A percentile compares a stretch with the other conserved stretches of the same genome.
Evolutionary conservation across 2,329 filamentous ascomycete species (phyloP).

Genomic region (Fusarium incarnatum): DNA sequence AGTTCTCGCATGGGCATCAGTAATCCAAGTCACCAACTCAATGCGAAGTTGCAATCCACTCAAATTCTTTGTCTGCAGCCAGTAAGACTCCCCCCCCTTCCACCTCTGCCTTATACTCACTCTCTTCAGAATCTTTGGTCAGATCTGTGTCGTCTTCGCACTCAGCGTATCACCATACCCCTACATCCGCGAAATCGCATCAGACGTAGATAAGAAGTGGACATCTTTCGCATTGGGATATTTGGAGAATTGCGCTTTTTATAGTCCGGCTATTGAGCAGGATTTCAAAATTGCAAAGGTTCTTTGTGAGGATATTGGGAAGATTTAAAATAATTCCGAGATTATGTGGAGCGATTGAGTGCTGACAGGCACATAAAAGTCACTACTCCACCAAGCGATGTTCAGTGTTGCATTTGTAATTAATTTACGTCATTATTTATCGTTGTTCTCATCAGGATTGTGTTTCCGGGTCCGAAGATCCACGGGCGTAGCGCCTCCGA

Average conservation of each 20-base stretch:
- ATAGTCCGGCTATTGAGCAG: constrained; percentile 23
- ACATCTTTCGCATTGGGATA: constrained; percentile 13
- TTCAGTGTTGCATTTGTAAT: neutral
- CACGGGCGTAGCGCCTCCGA: neutral
- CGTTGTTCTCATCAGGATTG: neutral
- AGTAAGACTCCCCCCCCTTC: neutral
- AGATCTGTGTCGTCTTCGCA: constrained; percentile 30
- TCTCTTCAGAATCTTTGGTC: constrained; percentile 9
- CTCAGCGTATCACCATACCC: constrained; percentile 32
- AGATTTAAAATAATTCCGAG: neutral
- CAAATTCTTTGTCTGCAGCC: constrained; percentile 31
- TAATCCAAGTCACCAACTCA: constrained; percentile 22
- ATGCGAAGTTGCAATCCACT: constrained; percentile 37
- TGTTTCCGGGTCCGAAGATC: neutral
- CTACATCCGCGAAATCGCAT: constrained; percentile 20
- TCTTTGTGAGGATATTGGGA: constrained; percentile 27
- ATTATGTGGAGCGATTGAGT: neutral
- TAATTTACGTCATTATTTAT: neutral
- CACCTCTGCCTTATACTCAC: neutral
- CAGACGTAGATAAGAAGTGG: constrained; percentile 24
- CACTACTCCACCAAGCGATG: neutral
- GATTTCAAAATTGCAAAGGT: constrained; percentile 31
- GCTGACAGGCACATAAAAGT: neutral
- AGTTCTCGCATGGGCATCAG: constrained; percentile 13
- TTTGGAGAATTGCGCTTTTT: constrained; percentile 6